Base-by-base conservation (phyloP, 352 stramenopile species). In the Globisporangium cystogenes region DNA sequence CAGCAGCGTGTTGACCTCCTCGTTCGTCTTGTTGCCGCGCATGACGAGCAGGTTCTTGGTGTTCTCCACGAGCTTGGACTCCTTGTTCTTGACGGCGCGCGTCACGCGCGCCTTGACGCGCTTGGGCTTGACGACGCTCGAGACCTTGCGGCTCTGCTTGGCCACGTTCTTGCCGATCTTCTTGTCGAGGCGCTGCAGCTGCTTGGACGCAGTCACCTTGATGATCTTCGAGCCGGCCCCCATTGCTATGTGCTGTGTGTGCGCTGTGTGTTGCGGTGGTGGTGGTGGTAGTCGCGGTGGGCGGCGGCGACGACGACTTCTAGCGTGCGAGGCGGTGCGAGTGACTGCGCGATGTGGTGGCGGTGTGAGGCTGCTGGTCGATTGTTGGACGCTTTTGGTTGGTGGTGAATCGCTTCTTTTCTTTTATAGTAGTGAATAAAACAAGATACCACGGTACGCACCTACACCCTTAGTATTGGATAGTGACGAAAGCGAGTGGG, bases 21-120 rank as follows among this genome's bases (percentile, higher is more conserved):
- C 78, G 56, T 61, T 95, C 8, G 87, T 95, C 69, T 96, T 96
- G 68, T 93, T 95, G 55, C 87, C 86, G 44, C 86, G 82, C 68
- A 97, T 68, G 35, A 95, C 79, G 23, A 97, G 75, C 59, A 93
- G 60, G 51, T 85, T 77, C 82, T 97, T 97, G 43, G 85, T 92
- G 71, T 96, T 95, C 55, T 97, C 89, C 45, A 93, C 82, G 23
- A 97, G 67, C 63, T 97, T 96, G n/a, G 89, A 74, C 64, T 92
- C 89, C 55, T 90, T 93, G 60, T 82, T 75, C 72, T 96, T 93
- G 54, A 96, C 72, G 23, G 78, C 78, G 41, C 88, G 82, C 55
- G 78, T 67, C 55, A 95, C 79, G 63, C 87, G 70, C 14, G 81
- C 86, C 57, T 93, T 94, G 39, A 87, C 46, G 51, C 82, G 81